A percentile compares a stretch with the other conserved stretches of the same genome.
Evolutionary conservation across 768 basidiomycete species (phyloP).

Genomic region (Serendipita sp.): DNA sequence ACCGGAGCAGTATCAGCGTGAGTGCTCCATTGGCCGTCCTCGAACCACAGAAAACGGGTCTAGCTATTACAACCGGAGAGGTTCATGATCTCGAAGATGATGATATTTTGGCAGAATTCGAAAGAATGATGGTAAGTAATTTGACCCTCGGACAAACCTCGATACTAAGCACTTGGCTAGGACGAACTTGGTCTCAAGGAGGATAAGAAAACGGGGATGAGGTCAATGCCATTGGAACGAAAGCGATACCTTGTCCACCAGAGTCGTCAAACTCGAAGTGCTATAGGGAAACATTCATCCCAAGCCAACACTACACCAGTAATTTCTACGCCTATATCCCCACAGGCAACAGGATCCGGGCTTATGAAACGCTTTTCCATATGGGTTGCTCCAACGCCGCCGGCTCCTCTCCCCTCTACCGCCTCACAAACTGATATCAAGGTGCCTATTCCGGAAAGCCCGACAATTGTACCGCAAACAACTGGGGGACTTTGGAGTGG

Average conservation of each 20-base stretch:
- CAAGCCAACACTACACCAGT: neutral
- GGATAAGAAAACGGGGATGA: slow-evolving; percentile 48
- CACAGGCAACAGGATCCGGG: slow-evolving; percentile 54
- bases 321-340: slow-evolving; percentile 16
- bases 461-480: slow-evolving; percentile 39
- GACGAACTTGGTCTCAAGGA: slow-evolving; percentile 60
- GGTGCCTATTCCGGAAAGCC: slow-evolving; percentile 14
- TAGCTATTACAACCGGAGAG: neutral
- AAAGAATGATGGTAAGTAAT: slow-evolving; percentile 48
- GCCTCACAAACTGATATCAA: neutral
- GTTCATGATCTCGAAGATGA: slow-evolving; percentile 29
- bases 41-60: slow-evolving; percentile 26
- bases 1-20: slow-evolving; percentile 55
- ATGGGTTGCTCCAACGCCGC: slow-evolving; percentile 31
- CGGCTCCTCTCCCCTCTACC: slow-evolving; percentile 18
- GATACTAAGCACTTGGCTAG: slow-evolving; percentile 25
- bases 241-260: slow-evolving; percentile 54
- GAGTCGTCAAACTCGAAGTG: slow-evolving; percentile 28
- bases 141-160: neutral
- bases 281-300: slow-evolving; percentile 14
- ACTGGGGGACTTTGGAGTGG: slow-evolving; percentile 65
- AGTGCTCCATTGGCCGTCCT: neutral
- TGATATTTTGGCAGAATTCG: slow-evolving; percentile 36
- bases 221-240: slow-evolving; percentile 40
- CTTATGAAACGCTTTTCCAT: slow-evolving; percentile 55